Percentiles rank a stretch among this genome's conserved stretches.
Evolutionary conservation across 495 filamentous ascomycete species (phyloP).

Genomic region (Venustampulla echinocandica): DNA sequence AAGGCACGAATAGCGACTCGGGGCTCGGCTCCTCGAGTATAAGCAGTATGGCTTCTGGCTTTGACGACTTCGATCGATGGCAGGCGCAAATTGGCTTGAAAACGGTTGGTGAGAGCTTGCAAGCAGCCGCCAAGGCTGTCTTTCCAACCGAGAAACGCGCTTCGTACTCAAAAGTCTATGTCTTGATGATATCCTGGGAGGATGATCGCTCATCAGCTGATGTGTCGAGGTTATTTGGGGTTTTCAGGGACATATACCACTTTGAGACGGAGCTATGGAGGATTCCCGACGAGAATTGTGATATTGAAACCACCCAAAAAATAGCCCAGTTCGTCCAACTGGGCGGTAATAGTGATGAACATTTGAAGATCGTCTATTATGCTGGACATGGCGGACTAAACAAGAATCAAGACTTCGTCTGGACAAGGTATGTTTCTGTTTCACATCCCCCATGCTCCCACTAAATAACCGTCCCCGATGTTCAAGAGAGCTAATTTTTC

Average conservation of each 20-base stretch:
- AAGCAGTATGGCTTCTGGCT: neutral
- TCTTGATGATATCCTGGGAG: constrained; percentile 3
- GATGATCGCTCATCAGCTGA: neutral
- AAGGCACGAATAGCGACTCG: constrained; percentile 1
- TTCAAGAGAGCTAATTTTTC: neutral
- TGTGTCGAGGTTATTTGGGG: neutral
- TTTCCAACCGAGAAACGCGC: neutral
- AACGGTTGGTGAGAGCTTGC: constrained; percentile 1
- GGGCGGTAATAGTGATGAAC: neutral
- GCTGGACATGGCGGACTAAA: neutral
- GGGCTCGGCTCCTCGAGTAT: neutral
- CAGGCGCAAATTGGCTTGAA: neutral
- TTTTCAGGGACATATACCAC: constrained; percentile 2
- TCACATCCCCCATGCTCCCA: neutral
- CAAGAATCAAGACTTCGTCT: neutral
- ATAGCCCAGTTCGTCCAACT: constrained; percentile 1
- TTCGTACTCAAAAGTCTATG: neutral
- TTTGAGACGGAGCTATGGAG: constrained; percentile 1
- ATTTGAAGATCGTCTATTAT: constrained; percentile 8
- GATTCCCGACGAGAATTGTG: constrained; percentile 1
- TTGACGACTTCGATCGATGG: constrained; percentile 1
- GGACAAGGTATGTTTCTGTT: neutral
- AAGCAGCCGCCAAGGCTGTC: neutral
- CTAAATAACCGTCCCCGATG: neutral
- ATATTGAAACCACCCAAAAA: neutral